A percentile compares a stretch with the other conserved stretches of the same genome.
These are phyloP conservation scores for Trichoderma brevicompactum DNA, from an alignment of 2,329 filamentous ascomycete genomes.

Conservation along the genomic window DNA sequence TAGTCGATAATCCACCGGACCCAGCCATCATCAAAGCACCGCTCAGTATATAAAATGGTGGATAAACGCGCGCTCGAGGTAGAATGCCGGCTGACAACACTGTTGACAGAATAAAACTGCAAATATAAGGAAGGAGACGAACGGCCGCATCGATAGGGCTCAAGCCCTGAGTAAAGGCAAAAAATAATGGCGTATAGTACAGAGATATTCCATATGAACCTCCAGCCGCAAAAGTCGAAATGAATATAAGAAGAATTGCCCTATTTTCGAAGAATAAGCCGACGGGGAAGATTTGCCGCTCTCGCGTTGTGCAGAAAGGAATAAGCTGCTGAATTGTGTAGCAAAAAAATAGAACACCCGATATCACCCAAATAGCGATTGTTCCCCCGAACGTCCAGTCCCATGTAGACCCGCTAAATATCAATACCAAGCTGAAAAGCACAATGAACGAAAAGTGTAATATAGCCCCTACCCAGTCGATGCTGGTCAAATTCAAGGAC, in stretches of 20 bases:
- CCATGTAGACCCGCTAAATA: constrained; percentile 56
- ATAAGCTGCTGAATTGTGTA: constrained; percentile 55
- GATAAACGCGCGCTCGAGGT: constrained; percentile 45
- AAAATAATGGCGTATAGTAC: constrained; percentile 61
- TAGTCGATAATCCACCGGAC: constrained; percentile 35
- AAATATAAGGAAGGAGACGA: constrained; percentile 49
- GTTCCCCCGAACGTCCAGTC: constrained; percentile 51
- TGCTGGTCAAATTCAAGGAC: background rate
- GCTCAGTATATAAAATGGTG: constrained; percentile 39
- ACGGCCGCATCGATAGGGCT: constrained; percentile 47
- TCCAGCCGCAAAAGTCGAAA: constrained; percentile 45
- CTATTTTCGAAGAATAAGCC: background rate
- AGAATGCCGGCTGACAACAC: constrained; percentile 46
- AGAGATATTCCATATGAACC: constrained; percentile 47
- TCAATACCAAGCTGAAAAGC: constrained; percentile 52
- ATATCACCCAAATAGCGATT: constrained; percentile 54
- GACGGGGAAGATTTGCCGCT: constrained; percentile 48
- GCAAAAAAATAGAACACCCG: constrained; percentile 47
- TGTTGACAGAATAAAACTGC: constrained; percentile 43
- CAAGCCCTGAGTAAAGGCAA: constrained; percentile 54
- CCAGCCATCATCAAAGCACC: constrained; percentile 37
- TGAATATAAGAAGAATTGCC: constrained; percentile 40
- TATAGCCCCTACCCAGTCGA: constrained; percentile 6
- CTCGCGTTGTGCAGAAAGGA: constrained; percentile 49
- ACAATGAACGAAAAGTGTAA: constrained; percentile 42